phyloP scores from a whole-genome alignment of 352 stramenopile species.

The Phytophthora cajani region DNA sequence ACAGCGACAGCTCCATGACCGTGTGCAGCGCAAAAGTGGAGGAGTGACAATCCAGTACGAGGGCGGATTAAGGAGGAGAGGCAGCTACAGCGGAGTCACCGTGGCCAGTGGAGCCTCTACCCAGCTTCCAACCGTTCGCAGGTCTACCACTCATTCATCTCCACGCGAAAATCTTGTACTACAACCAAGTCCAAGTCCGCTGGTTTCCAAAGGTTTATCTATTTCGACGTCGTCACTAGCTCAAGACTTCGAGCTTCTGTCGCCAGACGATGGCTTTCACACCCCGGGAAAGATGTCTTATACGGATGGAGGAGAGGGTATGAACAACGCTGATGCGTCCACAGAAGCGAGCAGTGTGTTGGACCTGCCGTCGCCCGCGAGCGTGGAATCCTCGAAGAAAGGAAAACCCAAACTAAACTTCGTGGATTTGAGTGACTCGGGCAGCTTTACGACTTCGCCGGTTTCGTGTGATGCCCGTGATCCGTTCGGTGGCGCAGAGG shows the following conservation, averaged over 20 bases:
- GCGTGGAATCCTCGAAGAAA: slow-evolving; percentile 26
- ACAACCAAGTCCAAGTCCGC: slow-evolving; percentile 16
- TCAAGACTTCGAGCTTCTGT: slow-evolving; percentile 41
- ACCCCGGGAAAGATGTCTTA: slow-evolving; percentile 25
- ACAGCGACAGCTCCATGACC: slow-evolving; percentile 39
- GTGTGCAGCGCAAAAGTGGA: slow-evolving; percentile 34
- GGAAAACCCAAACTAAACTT: slow-evolving; percentile 36
- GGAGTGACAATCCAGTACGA: slow-evolving; percentile 15
- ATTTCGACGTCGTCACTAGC: slow-evolving; percentile 32
- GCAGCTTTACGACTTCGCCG: slow-evolving; percentile 36
- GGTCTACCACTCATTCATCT: slow-evolving; percentile 22
- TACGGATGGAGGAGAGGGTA: slow-evolving; percentile 4
- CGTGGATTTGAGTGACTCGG: slow-evolving; percentile 36
- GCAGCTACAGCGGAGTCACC: slow-evolving; percentile 28
- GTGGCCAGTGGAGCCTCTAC: slow-evolving; percentile 10
- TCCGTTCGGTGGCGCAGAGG: slow-evolving; percentile 21
- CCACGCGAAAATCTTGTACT: slow-evolving; percentile 15
- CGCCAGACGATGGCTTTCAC: slow-evolving; percentile 23
- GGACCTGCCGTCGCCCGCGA: slow-evolving; percentile 25
- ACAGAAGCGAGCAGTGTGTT: slow-evolving; percentile 5
- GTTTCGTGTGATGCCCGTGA: slow-evolving; percentile 27
- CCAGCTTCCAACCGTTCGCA: slow-evolving; percentile 9
- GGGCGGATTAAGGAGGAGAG: slow-evolving; percentile 27
- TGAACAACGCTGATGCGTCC: slow-evolving; percentile 1
- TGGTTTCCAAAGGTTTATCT: slow-evolving; percentile 10